Evolutionary conservation across 2,329 filamentous ascomycete species (phyloP).

Genomic region (Pseudocercospora cruenta): DNA sequence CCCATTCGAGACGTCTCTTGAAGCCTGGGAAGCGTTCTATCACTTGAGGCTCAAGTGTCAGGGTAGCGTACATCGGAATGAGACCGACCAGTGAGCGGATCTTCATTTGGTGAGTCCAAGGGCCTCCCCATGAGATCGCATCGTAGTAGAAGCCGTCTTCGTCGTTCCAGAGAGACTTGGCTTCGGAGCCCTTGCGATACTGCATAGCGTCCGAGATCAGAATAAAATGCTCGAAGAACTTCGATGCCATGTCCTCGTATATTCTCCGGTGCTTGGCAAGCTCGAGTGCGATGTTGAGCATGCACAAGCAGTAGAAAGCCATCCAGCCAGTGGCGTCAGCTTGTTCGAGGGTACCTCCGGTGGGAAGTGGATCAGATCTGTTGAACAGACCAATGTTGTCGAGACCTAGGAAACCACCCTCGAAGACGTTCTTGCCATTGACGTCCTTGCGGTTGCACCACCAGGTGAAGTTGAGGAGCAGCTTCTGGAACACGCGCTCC

Average conservation of each 20-base stretch:
- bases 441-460: conserved; percentile 97
- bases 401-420: conserved; percentile 90
- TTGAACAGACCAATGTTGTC: conserved; percentile 99
- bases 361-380: conserved; percentile 90
- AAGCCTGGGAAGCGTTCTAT: conserved; percentile 90
- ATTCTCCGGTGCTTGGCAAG: conserved; percentile 91
- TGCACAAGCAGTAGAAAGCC: conserved; percentile 94
- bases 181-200: conserved; percentile 67
- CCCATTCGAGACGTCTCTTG: conserved; percentile 93
- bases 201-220: conserved; percentile 97
- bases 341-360: conserved; percentile 90
- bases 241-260: conserved; percentile 95
- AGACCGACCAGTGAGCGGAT: conserved; percentile 90
- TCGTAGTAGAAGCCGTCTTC: conserved; percentile 98
- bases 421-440: conserved; percentile 95
- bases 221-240: conserved; percentile 99
- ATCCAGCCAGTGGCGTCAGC: conserved; percentile 99
- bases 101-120: conserved; percentile 89
- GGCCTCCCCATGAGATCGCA: conserved; percentile 93
- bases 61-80: conserved; percentile 88
- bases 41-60: conserved; percentile 90
- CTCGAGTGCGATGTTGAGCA: conserved; percentile 96
- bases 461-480: conserved; percentile 97
- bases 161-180: conserved; percentile 93
- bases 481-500: conserved; percentile 93